Evolutionary conservation across 768 basidiomycete species (phyloP), one percentile per base, ranked within the genome.

Genomic region (Pleurotus tuoliensis): DNA sequence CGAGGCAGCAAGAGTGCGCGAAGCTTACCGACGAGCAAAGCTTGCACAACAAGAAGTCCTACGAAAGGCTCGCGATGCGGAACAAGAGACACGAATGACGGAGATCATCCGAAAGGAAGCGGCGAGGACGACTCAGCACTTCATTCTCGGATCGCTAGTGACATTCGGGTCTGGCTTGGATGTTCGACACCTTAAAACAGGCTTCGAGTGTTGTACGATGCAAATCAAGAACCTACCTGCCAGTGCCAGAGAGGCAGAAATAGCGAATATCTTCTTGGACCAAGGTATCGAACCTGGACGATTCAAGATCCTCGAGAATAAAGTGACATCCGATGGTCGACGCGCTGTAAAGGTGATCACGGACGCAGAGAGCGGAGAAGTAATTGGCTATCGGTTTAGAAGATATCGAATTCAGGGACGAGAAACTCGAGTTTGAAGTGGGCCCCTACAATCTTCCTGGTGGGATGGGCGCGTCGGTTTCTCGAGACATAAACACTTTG

Each of bases 181-280:
- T n/a, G 68, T 86, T 40, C 66, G 66, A 39, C 63, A 69, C 27
- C 58, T 82, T 27, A 64, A 80, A 22, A 70, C 77, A 15, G 82
- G 81, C 5, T 84, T 82, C 59, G 80, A 86, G 40, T 74, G 78
- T 5, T 80, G 78, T 61, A 71, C 72, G 8, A 64, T 86, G 22
- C 74, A 64, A 1, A 66, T 86, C 47, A 71, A 67, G 52, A 76
- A 77, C 55, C 68, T 86, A 22, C 80, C 82, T 0, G 44, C 55
- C 18, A 66, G 78, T 37, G 71, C 72, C 3, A 73, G 65, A 44
- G 63, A 63, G 3, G 59, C 66, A 2, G 80, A 83, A 43, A 66
- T 85, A 11, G 67, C 56, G 4, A 67, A 70, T 0, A 66, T 84
- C 7, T 76, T 84, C 55, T 63, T 64, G 3, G 68, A 69, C 34